Evolutionary conservation across 148 eudicot species (phyloP).

Genomic region (Chenopodium album): DNA sequence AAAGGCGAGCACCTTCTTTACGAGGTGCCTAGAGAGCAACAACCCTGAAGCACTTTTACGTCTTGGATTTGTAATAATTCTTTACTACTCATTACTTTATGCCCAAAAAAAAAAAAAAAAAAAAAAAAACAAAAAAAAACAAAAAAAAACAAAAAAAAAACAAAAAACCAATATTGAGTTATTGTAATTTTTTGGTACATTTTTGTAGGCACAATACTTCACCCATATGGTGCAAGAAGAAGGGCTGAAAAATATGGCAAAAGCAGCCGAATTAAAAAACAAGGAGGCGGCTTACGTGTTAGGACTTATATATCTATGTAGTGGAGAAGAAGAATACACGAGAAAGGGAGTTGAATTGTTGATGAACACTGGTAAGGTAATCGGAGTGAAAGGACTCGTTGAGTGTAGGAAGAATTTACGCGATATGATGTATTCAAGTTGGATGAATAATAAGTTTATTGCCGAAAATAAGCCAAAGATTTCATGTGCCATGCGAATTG

Average conservation of each 20-base stretch:
- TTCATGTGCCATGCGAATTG: neutral
- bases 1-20: slow-evolving; percentile 17
- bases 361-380: neutral
- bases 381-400: slow-evolving; percentile 20
- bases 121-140: too few relatives aligned
- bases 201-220: slow-evolving; percentile 26
- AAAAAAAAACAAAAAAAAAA: too few relatives aligned
- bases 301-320: slow-evolving; percentile 19
- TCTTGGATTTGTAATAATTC: slow-evolving; percentile 20
- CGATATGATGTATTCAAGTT: neutral
- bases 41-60: slow-evolving; percentile 28
- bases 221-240: slow-evolving; percentile 5
- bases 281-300: slow-evolving; percentile 20
- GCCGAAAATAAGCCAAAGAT: slow-evolving; percentile 7
- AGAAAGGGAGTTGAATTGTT: neutral
- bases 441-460: neutral
- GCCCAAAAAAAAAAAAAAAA: too few relatives aligned
- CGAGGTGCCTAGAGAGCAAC: slow-evolving; percentile 19
- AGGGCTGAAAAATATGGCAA: slow-evolving; percentile 23
- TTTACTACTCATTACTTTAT: too few relatives aligned
- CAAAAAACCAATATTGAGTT: too few relatives aligned
- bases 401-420: slow-evolving; percentile 23
- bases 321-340: slow-evolving; percentile 2
- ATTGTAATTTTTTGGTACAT: neutral
- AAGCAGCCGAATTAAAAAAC: slow-evolving; percentile 13